Conservation (phyloP, 1,284 basidiomycete species). For the Athelia psychrophila region DNA sequence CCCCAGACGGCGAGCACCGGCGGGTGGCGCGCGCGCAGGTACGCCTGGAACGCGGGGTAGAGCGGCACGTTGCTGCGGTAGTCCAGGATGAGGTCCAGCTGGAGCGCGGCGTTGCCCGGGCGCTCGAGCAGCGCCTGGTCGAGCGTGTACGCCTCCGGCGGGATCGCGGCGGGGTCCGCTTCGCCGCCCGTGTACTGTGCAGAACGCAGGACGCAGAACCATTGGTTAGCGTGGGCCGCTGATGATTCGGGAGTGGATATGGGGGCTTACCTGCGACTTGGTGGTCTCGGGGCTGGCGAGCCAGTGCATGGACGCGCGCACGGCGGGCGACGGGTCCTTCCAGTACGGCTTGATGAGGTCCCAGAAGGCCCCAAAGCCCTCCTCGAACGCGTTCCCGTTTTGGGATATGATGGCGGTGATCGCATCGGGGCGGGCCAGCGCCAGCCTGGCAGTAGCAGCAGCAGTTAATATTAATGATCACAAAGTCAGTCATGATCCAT, state of each 20-base stretch:
- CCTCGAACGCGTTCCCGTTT: constrained; percentile 47
- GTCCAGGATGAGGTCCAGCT: constrained; percentile 41
- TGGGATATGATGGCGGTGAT: constrained; percentile 44
- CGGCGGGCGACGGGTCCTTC: constrained; percentile 25
- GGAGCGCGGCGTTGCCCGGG: constrained; percentile 35
- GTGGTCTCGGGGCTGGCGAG: constrained; percentile 26
- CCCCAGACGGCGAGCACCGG: constrained; percentile 48
- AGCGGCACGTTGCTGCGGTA: constrained; percentile 39
- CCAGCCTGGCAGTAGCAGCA: too few species aligned
- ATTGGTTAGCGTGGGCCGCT: background rate
- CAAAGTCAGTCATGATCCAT: background rate
- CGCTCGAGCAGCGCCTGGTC: constrained; percentile 38
- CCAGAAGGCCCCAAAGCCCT: constrained; percentile 43
- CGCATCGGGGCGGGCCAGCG: constrained; percentile 36
- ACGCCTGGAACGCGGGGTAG: constrained; percentile 45
- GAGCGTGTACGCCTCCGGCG: constrained; percentile 37
- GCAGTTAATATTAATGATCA: background rate
- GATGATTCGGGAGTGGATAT: background rate
- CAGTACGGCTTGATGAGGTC: constrained; percentile 32
- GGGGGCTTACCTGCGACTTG: constrained; percentile 27
- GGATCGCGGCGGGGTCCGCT: constrained; percentile 27
- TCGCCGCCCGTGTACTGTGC: constrained; percentile 33
- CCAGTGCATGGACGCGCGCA: constrained; percentile 19
- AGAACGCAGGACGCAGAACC: background rate
- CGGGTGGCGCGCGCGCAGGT: constrained; percentile 34